A percentile compares a stretch with the other conserved stretches of the same genome.
These are phyloP conservation scores for Mortierella sp. DNA, from an alignment of 371 early-diverging fungal genomes.

Conservation along the genomic window DNA sequence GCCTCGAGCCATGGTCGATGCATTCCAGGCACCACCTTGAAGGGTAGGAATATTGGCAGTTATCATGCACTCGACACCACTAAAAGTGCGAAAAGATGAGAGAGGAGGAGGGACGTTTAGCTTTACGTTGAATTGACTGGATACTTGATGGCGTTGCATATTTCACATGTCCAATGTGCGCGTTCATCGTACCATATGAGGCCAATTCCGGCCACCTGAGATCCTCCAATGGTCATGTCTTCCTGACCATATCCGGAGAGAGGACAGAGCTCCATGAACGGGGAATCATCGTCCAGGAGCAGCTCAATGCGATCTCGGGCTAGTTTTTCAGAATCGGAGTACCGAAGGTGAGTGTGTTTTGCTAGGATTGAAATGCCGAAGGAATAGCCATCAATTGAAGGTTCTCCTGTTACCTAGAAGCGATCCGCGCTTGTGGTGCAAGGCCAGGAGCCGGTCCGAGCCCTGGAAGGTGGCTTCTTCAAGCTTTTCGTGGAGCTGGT, in stretches of 20 bases:
- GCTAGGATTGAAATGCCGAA: slow-evolving; percentile 2
- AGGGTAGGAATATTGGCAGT: slow-evolving; percentile 78
- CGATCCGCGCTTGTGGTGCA: slow-evolving; percentile 76
- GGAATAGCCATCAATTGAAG: background rate
- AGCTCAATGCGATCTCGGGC: slow-evolving; percentile 80
- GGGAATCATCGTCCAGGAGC: slow-evolving; percentile 78
- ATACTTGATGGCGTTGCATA: too few relatives aligned
- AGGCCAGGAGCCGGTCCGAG: slow-evolving; percentile 64
- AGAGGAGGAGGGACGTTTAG: background rate
- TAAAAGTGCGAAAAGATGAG: slow-evolving; percentile 35
- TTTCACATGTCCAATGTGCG: too few relatives aligned
- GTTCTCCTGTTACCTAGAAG: slow-evolving; percentile 64
- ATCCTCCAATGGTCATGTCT: slow-evolving; percentile 80
- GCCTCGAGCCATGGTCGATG: slow-evolving; percentile 68
- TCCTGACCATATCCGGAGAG: slow-evolving; percentile 81
- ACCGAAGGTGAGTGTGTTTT: background rate
- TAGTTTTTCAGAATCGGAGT: slow-evolving; percentile 11
- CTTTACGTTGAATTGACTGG: background rate
- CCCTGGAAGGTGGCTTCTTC: slow-evolving; percentile 73
- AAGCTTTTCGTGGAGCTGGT: slow-evolving; percentile 68
- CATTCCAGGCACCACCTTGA: slow-evolving; percentile 75
- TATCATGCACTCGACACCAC: slow-evolving; percentile 77
- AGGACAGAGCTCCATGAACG: slow-evolving; percentile 80
- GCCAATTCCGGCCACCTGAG: slow-evolving; percentile 79
- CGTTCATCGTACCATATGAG: slow-evolving; percentile 68